Conservation (phyloP, 140 eudicot species). For the Oenanthe javanica region DNA sequence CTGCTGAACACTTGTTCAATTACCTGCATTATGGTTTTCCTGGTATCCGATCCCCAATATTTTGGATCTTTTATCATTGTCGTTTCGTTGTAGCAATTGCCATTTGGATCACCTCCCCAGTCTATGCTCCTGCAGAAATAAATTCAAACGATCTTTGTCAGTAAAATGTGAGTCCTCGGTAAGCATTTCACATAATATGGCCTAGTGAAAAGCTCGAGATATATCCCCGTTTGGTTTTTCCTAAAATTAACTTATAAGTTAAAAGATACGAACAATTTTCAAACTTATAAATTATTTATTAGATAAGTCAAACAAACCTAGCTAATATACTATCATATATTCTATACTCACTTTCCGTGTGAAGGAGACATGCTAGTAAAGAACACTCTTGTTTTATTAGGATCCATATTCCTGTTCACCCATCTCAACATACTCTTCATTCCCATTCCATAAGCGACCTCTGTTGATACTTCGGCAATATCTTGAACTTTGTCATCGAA, state of each 20-base stretch:
- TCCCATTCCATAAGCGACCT: slow-evolving; percentile 72
- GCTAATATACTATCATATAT: not conserved
- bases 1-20: slow-evolving; percentile 46
- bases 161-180: too few species aligned
- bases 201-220: too few species aligned
- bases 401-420: slow-evolving; percentile 72
- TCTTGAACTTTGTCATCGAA: slow-evolving; percentile 61
- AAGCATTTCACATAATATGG: too few species aligned
- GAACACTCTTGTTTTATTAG: slow-evolving; percentile 65
- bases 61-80: slow-evolving; percentile 51
- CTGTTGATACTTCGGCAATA: slow-evolving; percentile 51
- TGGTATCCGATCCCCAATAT: slow-evolving; percentile 69
- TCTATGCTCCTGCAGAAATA: slow-evolving; percentile 40
- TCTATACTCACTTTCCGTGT: slow-evolving; percentile 53
- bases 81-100: slow-evolving; percentile 75
- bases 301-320: too few species aligned
- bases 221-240: too few species aligned
- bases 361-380: slow-evolving; percentile 95
- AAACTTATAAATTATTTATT: too few species aligned
- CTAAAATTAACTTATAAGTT: too few species aligned
- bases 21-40: slow-evolving; percentile 65
- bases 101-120: slow-evolving; percentile 83
- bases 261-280: too few species aligned
- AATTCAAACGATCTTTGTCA: not conserved
- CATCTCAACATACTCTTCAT: slow-evolving; percentile 82